phyloP scores from a whole-genome alignment of 106 monocot species.

The Hemerocallis citrina region DNA sequence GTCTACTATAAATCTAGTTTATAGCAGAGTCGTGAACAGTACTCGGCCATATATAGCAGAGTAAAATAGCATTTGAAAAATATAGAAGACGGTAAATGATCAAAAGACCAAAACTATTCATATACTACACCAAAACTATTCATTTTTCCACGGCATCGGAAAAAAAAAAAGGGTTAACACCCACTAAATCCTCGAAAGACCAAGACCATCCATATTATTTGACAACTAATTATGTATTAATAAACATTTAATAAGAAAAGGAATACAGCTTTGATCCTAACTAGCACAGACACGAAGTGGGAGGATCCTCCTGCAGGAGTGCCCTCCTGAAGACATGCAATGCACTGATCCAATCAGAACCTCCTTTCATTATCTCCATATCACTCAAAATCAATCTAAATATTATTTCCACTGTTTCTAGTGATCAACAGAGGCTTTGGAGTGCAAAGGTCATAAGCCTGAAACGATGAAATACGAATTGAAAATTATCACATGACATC shows the following conservation, averaged over 20 bases:
- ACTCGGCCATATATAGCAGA: no score
- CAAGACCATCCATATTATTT: background rate
- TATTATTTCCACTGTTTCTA: background rate
- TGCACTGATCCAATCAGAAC: slow-evolving; percentile 7
- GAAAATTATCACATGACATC: slow-evolving; percentile 12
- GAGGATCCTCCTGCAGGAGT: background rate
- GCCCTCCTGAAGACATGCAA: slow-evolving; percentile 5
- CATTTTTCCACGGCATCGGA: background rate
- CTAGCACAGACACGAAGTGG: background rate
- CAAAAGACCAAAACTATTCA: background rate
- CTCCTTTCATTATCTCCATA: slow-evolving; percentile 1
- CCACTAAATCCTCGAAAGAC: background rate
- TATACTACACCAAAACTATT: background rate
- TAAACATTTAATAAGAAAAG: background rate
- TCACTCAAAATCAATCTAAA: slow-evolving; percentile 1
- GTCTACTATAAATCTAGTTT: no score
- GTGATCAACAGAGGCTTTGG: background rate
- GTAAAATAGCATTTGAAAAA: no score
- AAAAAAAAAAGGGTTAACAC: background rate
- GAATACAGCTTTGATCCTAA: background rate
- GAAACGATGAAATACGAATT: slow-evolving; percentile 8
- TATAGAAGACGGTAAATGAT: no score
- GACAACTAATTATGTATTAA: background rate
- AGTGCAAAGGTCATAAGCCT: background rate
- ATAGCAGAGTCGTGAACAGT: no score